phyloP scores from a whole-genome alignment of 2,329 filamentous ascomycete species.

The Grosmannia penicillata region DNA sequence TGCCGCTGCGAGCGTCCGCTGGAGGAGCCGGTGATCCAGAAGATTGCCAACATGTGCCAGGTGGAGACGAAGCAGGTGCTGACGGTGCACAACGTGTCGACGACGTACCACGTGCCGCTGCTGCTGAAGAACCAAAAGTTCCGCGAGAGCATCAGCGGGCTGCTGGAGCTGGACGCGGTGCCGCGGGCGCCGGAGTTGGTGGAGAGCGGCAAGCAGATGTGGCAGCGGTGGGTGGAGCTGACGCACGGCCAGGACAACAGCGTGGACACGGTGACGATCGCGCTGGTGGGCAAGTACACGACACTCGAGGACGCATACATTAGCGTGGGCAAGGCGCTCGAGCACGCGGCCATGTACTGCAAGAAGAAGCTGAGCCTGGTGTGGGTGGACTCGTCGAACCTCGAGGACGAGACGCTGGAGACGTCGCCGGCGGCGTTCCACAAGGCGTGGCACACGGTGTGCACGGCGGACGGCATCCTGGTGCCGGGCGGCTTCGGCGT shows the following conservation, averaged over 20 bases:
- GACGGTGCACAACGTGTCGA: conserved; percentile 76
- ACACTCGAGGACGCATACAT: conserved; percentile 76
- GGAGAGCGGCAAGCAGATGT: conserved; percentile 54
- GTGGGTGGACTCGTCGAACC: conserved; percentile 73
- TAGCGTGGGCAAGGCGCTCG: conserved; percentile 61
- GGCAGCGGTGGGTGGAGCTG: conserved; percentile 56
- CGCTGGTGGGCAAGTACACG: conserved; percentile 84
- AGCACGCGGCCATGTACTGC: conserved; percentile 84
- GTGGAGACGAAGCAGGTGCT: conserved; percentile 75
- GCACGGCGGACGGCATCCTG: conserved; percentile 51
- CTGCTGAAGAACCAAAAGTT: conserved; percentile 74
- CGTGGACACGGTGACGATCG: conserved; percentile 61
- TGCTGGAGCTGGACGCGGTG: conserved; percentile 50
- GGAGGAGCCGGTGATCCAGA: conserved; percentile 58
- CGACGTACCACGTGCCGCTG: conserved; percentile 90
- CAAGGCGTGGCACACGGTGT: conserved; percentile 71
- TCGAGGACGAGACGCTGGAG: conserved; percentile 52
- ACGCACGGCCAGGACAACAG: conserved; percentile 33
- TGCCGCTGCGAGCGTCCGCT: conserved; percentile 76
- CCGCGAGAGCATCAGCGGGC: conserved; percentile 25
- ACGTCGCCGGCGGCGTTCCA: conserved; percentile 59
- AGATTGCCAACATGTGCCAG: conserved; percentile 83
- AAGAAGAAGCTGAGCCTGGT: conserved; percentile 63
- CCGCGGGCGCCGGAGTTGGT: conserved; percentile 36
- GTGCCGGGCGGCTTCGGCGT: conserved; percentile 68